Percentiles rank a stretch among this genome's conserved stretches.
phyloP scores from a whole-genome alignment of 176 grass and related monocot genomes.

The Carex cristatella region DNA sequence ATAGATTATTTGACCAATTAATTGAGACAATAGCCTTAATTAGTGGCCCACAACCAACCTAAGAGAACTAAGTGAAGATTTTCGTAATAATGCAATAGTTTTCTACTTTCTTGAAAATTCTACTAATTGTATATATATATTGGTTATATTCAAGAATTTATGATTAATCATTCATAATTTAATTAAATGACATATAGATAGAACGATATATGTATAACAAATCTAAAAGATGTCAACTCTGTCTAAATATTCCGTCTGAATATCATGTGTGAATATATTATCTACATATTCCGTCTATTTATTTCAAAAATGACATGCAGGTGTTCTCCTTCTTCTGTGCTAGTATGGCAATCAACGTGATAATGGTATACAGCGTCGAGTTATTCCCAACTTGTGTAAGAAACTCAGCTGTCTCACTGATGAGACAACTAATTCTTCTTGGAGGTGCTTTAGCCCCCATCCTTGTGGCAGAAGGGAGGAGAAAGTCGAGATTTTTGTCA shows the following conservation, averaged over 20 bases:
- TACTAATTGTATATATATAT: too few species aligned
- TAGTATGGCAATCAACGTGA: conserved; percentile 48
- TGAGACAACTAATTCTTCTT: conserved; percentile 49
- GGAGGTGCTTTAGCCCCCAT: conserved; percentile 55
- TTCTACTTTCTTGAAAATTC: too few species aligned
- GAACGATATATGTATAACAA: neutral
- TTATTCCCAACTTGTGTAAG: conserved; percentile 76
- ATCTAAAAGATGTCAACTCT: neutral
- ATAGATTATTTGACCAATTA: too few species aligned
- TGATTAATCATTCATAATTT: neutral
- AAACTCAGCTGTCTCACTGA: conserved; percentile 63
- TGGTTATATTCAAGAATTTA: neutral
- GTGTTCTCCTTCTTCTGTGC: conserved; percentile 49
- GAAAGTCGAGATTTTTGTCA: conserved; percentile 35
- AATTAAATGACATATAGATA: neutral
- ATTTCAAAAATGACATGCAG: neutral
- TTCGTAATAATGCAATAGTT: too few species aligned
- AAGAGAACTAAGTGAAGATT: too few species aligned
- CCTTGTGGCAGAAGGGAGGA: conserved; percentile 50
- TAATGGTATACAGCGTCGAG: conserved; percentile 57
- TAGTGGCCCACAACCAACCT: too few species aligned
- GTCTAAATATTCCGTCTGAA: too few species aligned
- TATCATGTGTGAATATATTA: too few species aligned
- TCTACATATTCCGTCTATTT: too few species aligned
- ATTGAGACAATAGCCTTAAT: too few species aligned